A percentile compares a stretch with the other conserved stretches of the same genome.
Evolutionary conservation across 257 asterid genomes (phyloP).

Genomic region (Nicotiana tabacum): DNA sequence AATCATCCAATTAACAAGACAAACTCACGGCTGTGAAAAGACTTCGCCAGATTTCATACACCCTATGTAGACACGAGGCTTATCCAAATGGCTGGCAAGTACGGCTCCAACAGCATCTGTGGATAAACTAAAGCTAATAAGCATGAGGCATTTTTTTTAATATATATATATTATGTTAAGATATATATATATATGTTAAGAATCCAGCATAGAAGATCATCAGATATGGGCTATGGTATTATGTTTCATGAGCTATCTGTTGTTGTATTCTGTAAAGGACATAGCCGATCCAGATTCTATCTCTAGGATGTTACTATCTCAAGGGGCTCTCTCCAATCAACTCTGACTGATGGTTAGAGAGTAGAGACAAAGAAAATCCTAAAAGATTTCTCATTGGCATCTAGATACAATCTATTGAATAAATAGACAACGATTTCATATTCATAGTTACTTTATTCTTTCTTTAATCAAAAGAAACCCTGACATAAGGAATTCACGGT

Average conservation of each 20-base stretch:
- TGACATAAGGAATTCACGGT: background rate
- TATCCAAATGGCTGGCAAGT: slow-evolving; percentile 69
- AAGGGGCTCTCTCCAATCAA: background rate
- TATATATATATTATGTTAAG: no score
- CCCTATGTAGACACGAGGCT: slow-evolving; percentile 74
- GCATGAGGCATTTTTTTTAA: background rate
- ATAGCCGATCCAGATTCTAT: background rate
- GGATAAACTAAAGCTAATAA: slow-evolving; percentile 15
- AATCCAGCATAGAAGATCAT: background rate
- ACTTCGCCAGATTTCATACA: slow-evolving; percentile 98
- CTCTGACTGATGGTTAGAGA: background rate
- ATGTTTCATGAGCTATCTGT: background rate
- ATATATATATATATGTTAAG: background rate
- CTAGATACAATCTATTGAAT: background rate
- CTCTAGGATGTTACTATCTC: background rate
- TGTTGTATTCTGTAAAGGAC: background rate
- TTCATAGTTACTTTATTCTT: background rate
- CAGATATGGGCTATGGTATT: background rate
- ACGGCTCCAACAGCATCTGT: slow-evolving; percentile 75
- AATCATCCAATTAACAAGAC: background rate
- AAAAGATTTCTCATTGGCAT: background rate
- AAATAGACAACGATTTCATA: background rate
- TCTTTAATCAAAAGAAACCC: background rate
- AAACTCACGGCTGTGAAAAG: slow-evolving; percentile 72
- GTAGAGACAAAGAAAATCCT: background rate